Conservation (phyloP, 2,329 filamentous ascomycete genomes). For the Penicillium frequentans region DNA sequence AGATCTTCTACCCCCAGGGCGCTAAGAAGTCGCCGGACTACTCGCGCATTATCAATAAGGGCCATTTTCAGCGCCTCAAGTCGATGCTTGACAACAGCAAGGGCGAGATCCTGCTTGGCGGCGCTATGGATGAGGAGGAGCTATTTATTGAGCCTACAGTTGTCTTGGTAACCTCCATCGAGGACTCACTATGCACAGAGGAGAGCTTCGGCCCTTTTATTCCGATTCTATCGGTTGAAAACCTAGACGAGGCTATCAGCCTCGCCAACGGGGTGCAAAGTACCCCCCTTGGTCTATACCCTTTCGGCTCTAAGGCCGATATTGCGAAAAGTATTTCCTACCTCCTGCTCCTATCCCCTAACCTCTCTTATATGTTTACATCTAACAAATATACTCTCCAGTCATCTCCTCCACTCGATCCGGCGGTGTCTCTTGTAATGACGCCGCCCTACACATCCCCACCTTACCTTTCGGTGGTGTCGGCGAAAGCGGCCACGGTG, state of each 20-base stretch:
- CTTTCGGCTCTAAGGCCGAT: constrained; percentile 80
- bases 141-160: constrained; percentile 89
- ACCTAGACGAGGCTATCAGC: constrained; percentile 80
- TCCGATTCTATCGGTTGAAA: constrained; percentile 73
- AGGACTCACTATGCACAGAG: constrained; percentile 76
- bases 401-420: constrained; percentile 65
- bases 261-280: constrained; percentile 78
- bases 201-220: constrained; percentile 93
- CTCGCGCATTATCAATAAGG: constrained; percentile 75
- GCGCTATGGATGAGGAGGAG: constrained; percentile 74
- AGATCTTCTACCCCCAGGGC: constrained; percentile 81
- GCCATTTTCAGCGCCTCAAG: constrained; percentile 80
- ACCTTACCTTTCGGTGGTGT: constrained; percentile 81
- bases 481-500: constrained; percentile 72
- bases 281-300: constrained; percentile 80
- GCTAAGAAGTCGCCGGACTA: constrained; percentile 76
- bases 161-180: constrained; percentile 70
- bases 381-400: constrained; percentile 24
- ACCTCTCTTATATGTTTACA: not conserved
- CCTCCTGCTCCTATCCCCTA: not conserved
- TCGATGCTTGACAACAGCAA: constrained; percentile 79
- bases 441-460: constrained; percentile 69
- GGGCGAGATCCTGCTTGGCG: constrained; percentile 85
- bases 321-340: constrained; percentile 63
- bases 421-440: constrained; percentile 61